Base-by-base conservation (phyloP, 805 yeast species). In the Candida oleophila region DNA sequence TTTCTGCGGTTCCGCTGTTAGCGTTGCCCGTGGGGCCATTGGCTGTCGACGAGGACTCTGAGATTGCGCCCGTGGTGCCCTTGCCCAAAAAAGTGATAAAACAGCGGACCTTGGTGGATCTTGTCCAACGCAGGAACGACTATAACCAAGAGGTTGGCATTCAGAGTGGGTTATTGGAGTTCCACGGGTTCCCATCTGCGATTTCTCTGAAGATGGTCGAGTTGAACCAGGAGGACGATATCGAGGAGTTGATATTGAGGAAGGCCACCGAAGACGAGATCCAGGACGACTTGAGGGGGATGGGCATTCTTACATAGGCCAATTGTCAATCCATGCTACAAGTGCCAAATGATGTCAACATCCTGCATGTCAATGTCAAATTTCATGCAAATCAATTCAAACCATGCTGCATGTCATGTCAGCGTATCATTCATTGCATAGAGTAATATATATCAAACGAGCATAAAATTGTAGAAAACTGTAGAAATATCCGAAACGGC, bases 161-260 rank as follows among this genome's bases (percentile, higher is more conserved):
- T 22, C 69, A 91, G 50, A 76, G 80, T 43, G 94, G 94, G 2
- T 65, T 91, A 42, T 68, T 81, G 33, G 74, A 77, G 54, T 82
- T 79, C 59, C 81, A 80, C 56, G 89, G 94, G 3, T 82, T 90
- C 59, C 97, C 98, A 2, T 90, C 96, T 2, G 92, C 81, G 2
- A 57, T 69, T 30, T 61, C 92, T 34, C 74, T 76, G 28, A 68
- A 64, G 9, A 52, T 59, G 40, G 46, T 55, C n/a, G 57, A 55
- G 19, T 28, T 34, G n/a, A 21, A 47, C 14, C 39, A 16, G 21
- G 39, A 36, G 33, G 35, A 22, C 14, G 43, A 41, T 12, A 32
- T 51, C n/a, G 61, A 61, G n/a, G 75, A 70, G 49, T 56, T 70
- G 3, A 56, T 72, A 39, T 60, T 94, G 48, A 73, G 74, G 35